Evolutionary conservation across 1,284 basidiomycete species (phyloP), one percentile per base, ranked within the genome.

Genomic region (Rhodotorula sp.): DNA sequence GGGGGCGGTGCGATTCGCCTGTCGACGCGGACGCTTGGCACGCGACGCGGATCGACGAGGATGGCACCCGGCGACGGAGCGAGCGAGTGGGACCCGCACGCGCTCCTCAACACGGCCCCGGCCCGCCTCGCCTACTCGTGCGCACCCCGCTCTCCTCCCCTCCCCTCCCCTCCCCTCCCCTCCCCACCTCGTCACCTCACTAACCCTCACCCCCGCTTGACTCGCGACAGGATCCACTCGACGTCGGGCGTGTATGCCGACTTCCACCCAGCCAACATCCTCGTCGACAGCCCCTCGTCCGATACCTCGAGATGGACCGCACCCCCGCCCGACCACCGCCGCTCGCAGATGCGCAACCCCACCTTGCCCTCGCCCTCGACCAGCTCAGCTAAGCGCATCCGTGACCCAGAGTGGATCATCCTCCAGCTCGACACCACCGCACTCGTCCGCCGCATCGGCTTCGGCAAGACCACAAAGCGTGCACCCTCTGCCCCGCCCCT

Each of bases 401-500:
- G 77, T 44, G 68, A 81, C 69, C 71, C 69, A 4, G 81, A 81
- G 67, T 82, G 78, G 77, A 77, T 82, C 64, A 72, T 77, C 46
- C 64, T 82, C 59, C 78, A 81, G 67, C 74, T 82, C 27, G 78
- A 80, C 37, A 70, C 77, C 39, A 76, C 71, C 17, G 71, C 77
- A 34, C 67, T 82, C 32, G 76, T 81, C 25, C 61, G 62, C 1
- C 62, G 61, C 34, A 78, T 82, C 72, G 79, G 76, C 21, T 82
- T 82, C 59, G 81, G 80, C 66, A 82, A 82, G 60, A 79, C 69
- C 56, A 77, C 70, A 22, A 81, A 81, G 69, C 71, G 79, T 70
- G 55, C 59, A 66, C 46, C 25, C 37, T 21, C n/a, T 44, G 19
- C 4, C 19, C 32, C 55, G 9, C 25, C 19, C n/a, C 25, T 12